Base-by-base conservation (phyloP, 768 basidiomycete genomes). In the Lactarius sanguifluus region DNA sequence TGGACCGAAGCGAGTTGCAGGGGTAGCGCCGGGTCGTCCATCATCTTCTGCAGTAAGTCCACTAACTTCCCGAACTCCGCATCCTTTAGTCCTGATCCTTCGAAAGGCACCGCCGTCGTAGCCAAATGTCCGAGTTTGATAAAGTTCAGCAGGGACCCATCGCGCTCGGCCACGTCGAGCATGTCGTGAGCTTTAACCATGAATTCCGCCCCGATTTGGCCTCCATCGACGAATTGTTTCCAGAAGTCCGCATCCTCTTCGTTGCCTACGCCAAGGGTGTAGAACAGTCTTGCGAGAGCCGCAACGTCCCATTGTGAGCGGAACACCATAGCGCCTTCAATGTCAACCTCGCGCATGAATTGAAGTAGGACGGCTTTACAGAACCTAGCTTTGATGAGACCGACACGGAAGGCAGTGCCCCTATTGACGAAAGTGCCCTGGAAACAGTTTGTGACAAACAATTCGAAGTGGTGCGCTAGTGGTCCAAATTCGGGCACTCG, bases 71-170 rank as follows among this genome's bases (percentile, higher is more conserved):
- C 23, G 30, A 62, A 36, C 41, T 66, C 65, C 12, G 4, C 8
- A 0, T 12, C 2, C 30, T 34, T 30, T 40, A 66, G 23, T 30
- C 47, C 57, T 3, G 56, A 66, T 18, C 47, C 47, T 3, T 43
- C n/a, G n/a, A 52, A 40, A 16, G 56, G 65, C 5, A 58, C 18
- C 18, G 61, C 47, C n/a, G 40, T 36, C 7, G 32, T 15, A 0
- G n/a, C 61, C 57, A 66, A n/a, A 30, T 52, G 47, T 32, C 45
- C 61, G 6, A 66, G 57, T 12, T 34, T 32, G 61, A 47, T 57
- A 23, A 66, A 62, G 36, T 62, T 66, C 61, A 66, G 38, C 9
- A 66, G 47, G 7, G 61, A 55, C 8, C 65, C 65, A 28, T 66
- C 57, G 30, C 47, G 56, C 30, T 20, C 7, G 3, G 61, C 43